These are phyloP conservation scores for Lactifluus echinatus DNA, from an alignment of 768 basidiomycete species.

Conservation along the genomic window DNA sequence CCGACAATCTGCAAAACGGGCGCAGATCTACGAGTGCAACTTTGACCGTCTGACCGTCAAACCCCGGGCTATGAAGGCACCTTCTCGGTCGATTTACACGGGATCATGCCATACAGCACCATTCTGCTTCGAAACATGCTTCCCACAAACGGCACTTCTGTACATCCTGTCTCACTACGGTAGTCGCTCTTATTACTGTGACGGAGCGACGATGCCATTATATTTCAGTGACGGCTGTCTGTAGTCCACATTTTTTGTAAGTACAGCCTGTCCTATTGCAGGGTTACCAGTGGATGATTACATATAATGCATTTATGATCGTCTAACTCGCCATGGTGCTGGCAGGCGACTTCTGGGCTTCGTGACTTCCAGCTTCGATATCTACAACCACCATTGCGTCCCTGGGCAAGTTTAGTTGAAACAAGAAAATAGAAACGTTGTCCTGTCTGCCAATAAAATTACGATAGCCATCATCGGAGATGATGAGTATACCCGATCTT, in stretches of 20 bases:
- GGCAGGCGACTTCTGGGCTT: background rate
- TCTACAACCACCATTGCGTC: background rate
- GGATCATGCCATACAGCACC: background rate
- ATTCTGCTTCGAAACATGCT: background rate
- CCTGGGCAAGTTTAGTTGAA: slow-evolving; percentile 1
- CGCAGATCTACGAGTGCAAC: background rate
- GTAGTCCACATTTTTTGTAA: background rate
- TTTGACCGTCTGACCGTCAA: background rate
- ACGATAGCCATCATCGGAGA: background rate
- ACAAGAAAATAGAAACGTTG: background rate
- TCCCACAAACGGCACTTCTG: background rate
- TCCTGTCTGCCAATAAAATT: background rate
- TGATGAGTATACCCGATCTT: background rate
- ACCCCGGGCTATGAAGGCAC: background rate
- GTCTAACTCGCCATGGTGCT: background rate
- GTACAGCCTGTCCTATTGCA: too few relatives aligned
- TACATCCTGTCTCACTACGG: background rate
- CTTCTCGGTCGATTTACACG: background rate
- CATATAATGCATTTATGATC: background rate
- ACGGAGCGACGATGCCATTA: background rate
- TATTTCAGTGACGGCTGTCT: background rate
- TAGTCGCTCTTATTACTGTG: background rate
- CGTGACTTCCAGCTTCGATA: background rate
- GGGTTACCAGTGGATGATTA: background rate
- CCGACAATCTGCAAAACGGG: background rate